Conservation (phyloP, 2,329 filamentous ascomycete species). For the Neofusicoccum sp. region DNA sequence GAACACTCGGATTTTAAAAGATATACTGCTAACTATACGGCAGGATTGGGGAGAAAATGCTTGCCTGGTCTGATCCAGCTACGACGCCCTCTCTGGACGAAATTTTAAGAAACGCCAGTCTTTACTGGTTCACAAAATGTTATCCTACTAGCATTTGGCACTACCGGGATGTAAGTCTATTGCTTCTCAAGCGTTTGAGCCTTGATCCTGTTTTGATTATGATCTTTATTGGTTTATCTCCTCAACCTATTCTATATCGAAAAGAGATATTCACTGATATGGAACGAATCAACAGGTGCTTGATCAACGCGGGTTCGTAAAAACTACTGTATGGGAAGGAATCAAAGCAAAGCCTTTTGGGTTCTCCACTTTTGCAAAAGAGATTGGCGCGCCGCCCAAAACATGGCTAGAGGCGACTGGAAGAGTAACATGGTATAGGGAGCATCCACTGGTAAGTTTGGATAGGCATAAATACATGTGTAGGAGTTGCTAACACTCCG, state of each 20-base stretch:
- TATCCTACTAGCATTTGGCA: conserved; percentile 50
- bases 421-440: conserved; percentile 38
- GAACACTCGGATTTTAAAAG: no score
- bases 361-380: conserved; percentile 45
- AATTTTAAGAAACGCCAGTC: conserved; percentile 51
- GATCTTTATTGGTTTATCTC: no score
- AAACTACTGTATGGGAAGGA: background rate
- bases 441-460: conserved; percentile 30
- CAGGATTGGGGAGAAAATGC: conserved; percentile 59
- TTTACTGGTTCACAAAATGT: conserved; percentile 57
- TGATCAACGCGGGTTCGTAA: background rate
- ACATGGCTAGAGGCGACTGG: conserved; percentile 37
- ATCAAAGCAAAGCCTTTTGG: conserved; percentile 40
- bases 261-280: background rate
- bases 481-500: background rate
- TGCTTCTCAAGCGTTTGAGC: no score
- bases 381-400: conserved; percentile 39
- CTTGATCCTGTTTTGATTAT: no score
- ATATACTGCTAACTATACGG: conserved; percentile 27
- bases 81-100: conserved; percentile 38
- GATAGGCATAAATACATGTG: no score
- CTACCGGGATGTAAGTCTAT: conserved; percentile 40
- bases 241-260: no score
- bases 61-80: conserved; percentile 51
- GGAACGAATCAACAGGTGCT: background rate